Evolutionary conservation across 441 rosid genomes (phyloP).

Genomic region (Raphanus hybrid): DNA sequence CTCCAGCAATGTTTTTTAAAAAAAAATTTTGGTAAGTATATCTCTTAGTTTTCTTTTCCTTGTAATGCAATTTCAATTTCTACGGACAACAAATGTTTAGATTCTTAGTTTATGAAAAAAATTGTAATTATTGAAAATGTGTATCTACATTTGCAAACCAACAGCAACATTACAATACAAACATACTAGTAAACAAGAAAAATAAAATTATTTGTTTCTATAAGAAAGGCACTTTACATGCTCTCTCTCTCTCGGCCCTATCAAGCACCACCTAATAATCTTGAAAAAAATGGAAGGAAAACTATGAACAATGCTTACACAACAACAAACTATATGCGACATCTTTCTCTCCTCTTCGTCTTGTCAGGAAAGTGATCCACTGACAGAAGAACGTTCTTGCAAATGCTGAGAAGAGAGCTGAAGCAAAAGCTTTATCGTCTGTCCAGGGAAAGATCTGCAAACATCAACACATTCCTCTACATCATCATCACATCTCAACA

Average conservation of each 20-base stretch:
- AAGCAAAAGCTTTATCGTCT: conserved; percentile 68
- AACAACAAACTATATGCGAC: conserved; percentile 20
- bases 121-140: conserved; percentile 1
- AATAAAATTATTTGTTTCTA: conserved; percentile 1
- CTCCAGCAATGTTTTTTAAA: no score
- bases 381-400: conserved; percentile 49
- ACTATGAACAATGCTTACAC: conserved; percentile 34
- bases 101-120: neutral
- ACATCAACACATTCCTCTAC: conserved; percentile 82
- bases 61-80: neutral
- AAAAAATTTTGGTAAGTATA: neutral
- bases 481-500: conserved; percentile 88
- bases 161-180: conserved; percentile 15
- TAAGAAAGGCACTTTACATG: neutral
- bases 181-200: conserved; percentile 20
- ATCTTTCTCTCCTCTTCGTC: conserved; percentile 5
- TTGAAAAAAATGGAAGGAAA: neutral
- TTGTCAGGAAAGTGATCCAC: conserved; percentile 45
- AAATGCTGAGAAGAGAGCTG: conserved; percentile 62
- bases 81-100: neutral
- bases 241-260: neutral
- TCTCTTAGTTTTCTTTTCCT: neutral
- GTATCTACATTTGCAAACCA: conserved; percentile 26
- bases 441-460: conserved; percentile 53
- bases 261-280: neutral